Conservation (phyloP, 2,329 filamentous ascomycete genomes). For the Penicillium sp. region DNA sequence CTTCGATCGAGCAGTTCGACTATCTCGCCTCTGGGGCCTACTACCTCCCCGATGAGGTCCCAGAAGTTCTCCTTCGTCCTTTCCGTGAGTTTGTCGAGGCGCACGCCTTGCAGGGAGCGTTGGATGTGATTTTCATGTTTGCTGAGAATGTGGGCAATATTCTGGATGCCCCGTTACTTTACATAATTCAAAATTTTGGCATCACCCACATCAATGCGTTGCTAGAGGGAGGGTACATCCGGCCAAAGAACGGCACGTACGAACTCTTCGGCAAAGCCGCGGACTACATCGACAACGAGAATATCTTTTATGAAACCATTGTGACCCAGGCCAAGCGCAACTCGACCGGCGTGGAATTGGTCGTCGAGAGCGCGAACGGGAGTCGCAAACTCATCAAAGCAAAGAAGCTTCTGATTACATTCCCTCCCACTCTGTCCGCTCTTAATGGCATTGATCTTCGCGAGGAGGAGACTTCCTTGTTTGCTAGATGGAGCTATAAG, state of each 20-base stretch:
- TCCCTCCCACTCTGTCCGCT: conserved; percentile 39
- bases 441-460: conserved; percentile 40
- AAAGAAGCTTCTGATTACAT: conserved; percentile 43
- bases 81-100: conserved; percentile 30
- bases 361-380: conserved; percentile 26
- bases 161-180: conserved; percentile 20
- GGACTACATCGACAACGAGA: conserved; percentile 38
- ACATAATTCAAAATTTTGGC: conserved; percentile 24
- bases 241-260: conserved; percentile 16
- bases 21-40: conserved; percentile 22
- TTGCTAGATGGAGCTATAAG: conserved; percentile 35
- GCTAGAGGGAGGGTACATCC: conserved; percentile 16
- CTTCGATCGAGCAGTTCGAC: conserved; percentile 22
- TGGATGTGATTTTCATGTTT: conserved; percentile 19
- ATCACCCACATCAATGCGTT: conserved; percentile 28
- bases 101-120: conserved; percentile 21
- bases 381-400: conserved; percentile 34
- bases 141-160: conserved; percentile 21
- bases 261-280: conserved; percentile 24
- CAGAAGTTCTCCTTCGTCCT: conserved; percentile 29
- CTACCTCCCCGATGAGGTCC: conserved; percentile 27
- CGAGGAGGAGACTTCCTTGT: conserved; percentile 32
- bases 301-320: conserved; percentile 39
- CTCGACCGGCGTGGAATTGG: conserved; percentile 27
- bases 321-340: conserved; percentile 34